A percentile compares a stretch with the other conserved stretches of the same genome.
Conservation (phyloP, 306 rosid genomes). For the Abrus precatorius region DNA sequence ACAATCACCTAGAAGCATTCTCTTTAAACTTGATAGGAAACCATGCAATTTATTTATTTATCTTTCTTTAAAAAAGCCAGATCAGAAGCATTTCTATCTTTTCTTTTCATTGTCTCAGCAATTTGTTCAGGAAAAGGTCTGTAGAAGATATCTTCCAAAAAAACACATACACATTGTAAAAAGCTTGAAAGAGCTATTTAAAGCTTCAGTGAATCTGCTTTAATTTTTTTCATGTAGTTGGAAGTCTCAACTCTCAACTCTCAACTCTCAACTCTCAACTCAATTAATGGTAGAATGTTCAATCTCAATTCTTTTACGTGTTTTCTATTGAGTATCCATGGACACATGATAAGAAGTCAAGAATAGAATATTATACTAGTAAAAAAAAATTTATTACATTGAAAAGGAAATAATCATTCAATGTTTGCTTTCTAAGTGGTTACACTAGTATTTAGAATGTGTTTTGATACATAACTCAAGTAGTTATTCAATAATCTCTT, state of each 20-base stretch:
- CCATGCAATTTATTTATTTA: conserved; percentile 8
- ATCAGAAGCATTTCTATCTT: background rate
- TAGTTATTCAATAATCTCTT: too few species aligned
- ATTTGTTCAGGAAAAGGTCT: background rate
- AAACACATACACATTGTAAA: background rate
- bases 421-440: background rate
- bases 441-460: too few species aligned
- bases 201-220: too few species aligned
- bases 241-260: conserved; percentile 4
- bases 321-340: too few species aligned
- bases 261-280: too few species aligned
- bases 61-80: background rate
- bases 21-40: conserved; percentile 15
- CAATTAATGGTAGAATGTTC: too few species aligned
- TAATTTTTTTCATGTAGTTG: background rate
- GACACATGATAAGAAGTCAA: too few species aligned
- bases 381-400: background rate
- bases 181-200: background rate
- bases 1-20: conserved; percentile 21
- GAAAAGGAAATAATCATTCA: background rate
- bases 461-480: too few species aligned
- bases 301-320: too few species aligned
- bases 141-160: background rate
- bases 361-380: too few species aligned
- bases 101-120: background rate